Base-by-base conservation (phyloP, 768 basidiomycete genomes). In the Astraeus odoratus region DNA sequence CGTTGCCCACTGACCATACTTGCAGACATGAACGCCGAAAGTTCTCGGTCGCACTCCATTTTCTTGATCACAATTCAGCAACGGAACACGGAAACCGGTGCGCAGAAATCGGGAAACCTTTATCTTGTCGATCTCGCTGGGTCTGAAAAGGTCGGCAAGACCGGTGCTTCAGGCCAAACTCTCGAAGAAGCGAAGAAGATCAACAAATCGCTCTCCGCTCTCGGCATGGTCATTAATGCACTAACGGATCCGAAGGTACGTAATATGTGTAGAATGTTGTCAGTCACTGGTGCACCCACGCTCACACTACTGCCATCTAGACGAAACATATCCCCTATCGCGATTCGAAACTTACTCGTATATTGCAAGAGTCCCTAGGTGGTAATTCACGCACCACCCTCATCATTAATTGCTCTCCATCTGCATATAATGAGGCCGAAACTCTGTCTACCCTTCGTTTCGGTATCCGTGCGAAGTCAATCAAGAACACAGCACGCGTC, bases 111-210 rank as follows among this genome's bases (percentile, higher is more conserved):
- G 3, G 96, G 96, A 25, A 96, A 97, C 57, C 71, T 99, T 9
- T 99, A 96, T 63, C 81, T 99, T 16, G 96, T 99, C 39, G 96
- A 99, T 74, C 73, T 99, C 52, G 96, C 96, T 45, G 96, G 96
- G 56, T 96, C 92, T 18, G 96, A 99, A 68, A 99, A 99, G 69
- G 94, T 99, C 46, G 95, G 95, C 39, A 99, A 99, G 75, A 99
- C 96, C 33, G 96, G 96, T 16, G 96, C 96, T 41, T 97, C 94
- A 2, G 96, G 96, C 1, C 97, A 99, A 65, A 99, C 96, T 20
- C 70, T 99, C 7, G 96, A 99, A 66, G 96, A 99, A 67, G 96
- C 96, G 12, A 99, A 99, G 81, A 99, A 99, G 76, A 99, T 99
- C 71, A 99, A 99, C 73, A 99, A 99, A 67, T 92, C 88, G 23